Base-by-base conservation (phyloP, 768 basidiomycete genomes). In the Macrolepiota dolichaula region DNA sequence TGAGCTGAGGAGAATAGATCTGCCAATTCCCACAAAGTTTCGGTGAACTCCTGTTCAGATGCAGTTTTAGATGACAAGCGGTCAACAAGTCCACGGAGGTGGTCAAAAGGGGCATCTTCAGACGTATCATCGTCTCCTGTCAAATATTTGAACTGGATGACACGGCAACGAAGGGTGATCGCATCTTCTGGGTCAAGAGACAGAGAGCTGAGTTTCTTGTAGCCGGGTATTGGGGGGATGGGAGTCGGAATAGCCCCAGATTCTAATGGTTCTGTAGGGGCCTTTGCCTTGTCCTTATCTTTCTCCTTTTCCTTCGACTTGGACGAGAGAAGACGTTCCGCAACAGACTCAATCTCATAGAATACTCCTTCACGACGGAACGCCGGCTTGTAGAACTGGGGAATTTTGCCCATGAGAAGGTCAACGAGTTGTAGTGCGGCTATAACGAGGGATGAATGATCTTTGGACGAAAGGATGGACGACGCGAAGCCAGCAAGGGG, bases 361-460 rank as follows among this genome's bases (percentile, higher is more conserved):
- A 97, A 88, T 29, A 98, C 97, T 9, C 97, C 97, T 75, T 99
- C 96, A 29, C 96, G 83, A 22, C 92, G 86, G 81, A 98, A 94
- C 0, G 89, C 87, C 17, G 93, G 90, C 69, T 86, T 87, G 74
- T 97, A 98, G 55, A 93, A 82, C 12, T 85, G 77, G 9, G 93
- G 89, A 47, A 94, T 81, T 73, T 97, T 98, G 69, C 77, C 80
- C 54, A 98, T 77, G 7, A 98, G 85, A 25, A 98, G 77, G 67
- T 98, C 97, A 29, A 97, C 94, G 25, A 99, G 84, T 69, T 98
- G 97, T 2, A 98, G 79, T 2, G 94, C 95, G 38, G 88, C 88
- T 40, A 92, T 88, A 36, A 97, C 90, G 47, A 96, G 82, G 0
- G 87, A 83, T 1, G 91, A 86, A 63, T 96, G 92, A 71, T 99